These are phyloP conservation scores for Abrus precatorius DNA, from an alignment of 306 rosid species.

Conservation along the genomic window DNA sequence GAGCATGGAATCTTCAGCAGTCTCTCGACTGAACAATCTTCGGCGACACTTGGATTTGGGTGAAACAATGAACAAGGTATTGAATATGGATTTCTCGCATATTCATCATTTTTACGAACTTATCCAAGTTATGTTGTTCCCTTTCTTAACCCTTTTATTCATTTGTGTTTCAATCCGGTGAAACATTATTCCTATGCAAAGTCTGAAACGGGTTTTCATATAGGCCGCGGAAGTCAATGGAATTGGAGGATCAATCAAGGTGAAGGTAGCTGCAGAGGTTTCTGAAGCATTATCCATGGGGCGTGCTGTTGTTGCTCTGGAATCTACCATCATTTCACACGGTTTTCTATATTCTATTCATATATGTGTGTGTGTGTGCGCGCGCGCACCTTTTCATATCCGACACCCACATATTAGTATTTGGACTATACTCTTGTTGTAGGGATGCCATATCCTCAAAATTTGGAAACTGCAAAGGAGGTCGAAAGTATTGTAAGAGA, in stretches of 20 bases:
- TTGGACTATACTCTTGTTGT: constrained; percentile 43
- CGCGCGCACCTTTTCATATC: background rate
- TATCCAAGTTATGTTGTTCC: constrained; percentile 1
- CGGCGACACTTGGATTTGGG: constrained; percentile 60
- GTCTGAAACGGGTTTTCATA: constrained; percentile 3
- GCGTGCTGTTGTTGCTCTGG: constrained; percentile 85
- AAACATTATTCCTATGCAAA: background rate
- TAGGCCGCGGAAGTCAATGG: constrained; percentile 43
- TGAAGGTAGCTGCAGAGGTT: constrained; percentile 74
- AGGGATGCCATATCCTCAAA: constrained; percentile 98
- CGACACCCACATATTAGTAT: background rate
- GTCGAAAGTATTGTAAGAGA: constrained; percentile 79
- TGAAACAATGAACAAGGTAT: constrained; percentile 49
- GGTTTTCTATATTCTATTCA: constrained; percentile 53
- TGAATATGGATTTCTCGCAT: background rate
- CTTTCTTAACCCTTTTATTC: constrained; percentile 27
- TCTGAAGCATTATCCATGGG: constrained; percentile 79
- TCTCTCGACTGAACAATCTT: constrained; percentile 65
- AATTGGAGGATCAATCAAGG: constrained; percentile 50
- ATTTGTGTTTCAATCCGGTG: background rate
- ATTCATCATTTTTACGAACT: background rate
- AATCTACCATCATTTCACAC: constrained; percentile 93
- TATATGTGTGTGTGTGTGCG: background rate
- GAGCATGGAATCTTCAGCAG: constrained; percentile 61
- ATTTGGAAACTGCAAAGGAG: constrained; percentile 85